A percentile compares a stretch with the other conserved stretches of the same genome.
These are phyloP conservation scores for Crucihimalaya himalaica DNA, from an alignment of 345 rosid genomes.

Conservation along the genomic window DNA sequence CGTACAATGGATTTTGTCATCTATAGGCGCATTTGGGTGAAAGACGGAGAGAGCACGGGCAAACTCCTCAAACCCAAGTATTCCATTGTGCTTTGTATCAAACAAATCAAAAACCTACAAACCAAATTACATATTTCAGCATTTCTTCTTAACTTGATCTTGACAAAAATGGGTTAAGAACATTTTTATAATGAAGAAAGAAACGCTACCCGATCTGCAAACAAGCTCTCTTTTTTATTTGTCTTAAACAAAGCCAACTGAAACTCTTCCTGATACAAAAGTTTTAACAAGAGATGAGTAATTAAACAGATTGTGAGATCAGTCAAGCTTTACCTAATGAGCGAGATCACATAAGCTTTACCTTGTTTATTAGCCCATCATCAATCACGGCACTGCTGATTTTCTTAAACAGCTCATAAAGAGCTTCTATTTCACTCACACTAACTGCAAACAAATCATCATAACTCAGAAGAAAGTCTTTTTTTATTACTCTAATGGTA, in stretches of 20 bases:
- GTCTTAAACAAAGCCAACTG: conserved; percentile 96
- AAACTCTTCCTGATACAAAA: conserved; percentile 83
- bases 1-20: conserved; percentile 91
- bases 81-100: conserved; percentile 96
- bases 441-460: conserved; percentile 62
- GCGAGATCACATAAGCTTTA: conserved; percentile 23
- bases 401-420: conserved; percentile 97
- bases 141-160: not conserved
- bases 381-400: conserved; percentile 99
- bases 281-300: not conserved
- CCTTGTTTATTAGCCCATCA: conserved; percentile 97
- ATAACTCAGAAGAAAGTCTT: conserved; percentile 18
- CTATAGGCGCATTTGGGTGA: conserved; percentile 95
- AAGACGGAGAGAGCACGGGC: conserved; percentile 98
- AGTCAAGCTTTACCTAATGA: not conserved
- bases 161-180: not conserved
- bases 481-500: not conserved
- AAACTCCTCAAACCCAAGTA: conserved; percentile 96
- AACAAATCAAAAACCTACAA: conserved; percentile 93
- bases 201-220: conserved; percentile 86
- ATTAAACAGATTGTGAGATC: not conserved
- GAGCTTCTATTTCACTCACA: conserved; percentile 98
- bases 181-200: not conserved
- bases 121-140: not conserved
- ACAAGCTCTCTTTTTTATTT: conserved; percentile 94